Conservation (phyloP, 2,329 filamentous ascomycete species). For the Aspergillus caelatus region DNA sequence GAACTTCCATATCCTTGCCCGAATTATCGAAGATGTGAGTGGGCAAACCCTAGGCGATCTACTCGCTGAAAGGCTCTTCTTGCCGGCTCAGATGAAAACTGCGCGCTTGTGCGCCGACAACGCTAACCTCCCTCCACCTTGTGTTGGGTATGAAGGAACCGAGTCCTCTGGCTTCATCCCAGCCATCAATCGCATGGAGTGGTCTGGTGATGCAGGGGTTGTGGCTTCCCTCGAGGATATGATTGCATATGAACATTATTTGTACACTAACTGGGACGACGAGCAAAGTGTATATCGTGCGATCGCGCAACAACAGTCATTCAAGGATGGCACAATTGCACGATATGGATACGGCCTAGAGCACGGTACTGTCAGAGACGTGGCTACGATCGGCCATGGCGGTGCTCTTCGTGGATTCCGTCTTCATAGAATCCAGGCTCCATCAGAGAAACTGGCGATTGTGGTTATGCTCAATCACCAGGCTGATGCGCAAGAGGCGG, state of each 20-base stretch:
- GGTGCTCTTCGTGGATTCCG: conserved; percentile 49
- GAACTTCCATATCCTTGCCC: conserved; percentile 47
- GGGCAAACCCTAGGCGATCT: conserved; percentile 39
- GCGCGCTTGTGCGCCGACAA: conserved; percentile 44
- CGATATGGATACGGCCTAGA: conserved; percentile 43
- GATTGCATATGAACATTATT: conserved; percentile 49
- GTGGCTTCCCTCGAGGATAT: conserved; percentile 50
- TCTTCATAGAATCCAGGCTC: conserved; percentile 39
- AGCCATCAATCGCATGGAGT: conserved; percentile 48
- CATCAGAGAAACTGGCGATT: conserved; percentile 40
- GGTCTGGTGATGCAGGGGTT: conserved; percentile 51
- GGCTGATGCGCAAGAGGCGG: conserved; percentile 27
- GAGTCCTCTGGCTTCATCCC: conserved; percentile 41
- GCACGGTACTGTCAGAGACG: conserved; percentile 28
- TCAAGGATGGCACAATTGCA: conserved; percentile 38
- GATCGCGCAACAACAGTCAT: conserved; percentile 31
- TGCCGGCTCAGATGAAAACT: conserved; percentile 47
- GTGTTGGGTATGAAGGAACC: conserved; percentile 49
- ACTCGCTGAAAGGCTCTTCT: conserved; percentile 42
- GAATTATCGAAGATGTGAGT: conserved; percentile 43
- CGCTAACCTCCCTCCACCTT: conserved; percentile 39
- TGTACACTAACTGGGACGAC: conserved; percentile 38
- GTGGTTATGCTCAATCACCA: conserved; percentile 48
- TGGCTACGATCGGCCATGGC: conserved; percentile 40
- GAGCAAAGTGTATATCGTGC: conserved; percentile 38